phyloP scores from a whole-genome alignment of 805 yeast genomes.

The Candida lessepsii region DNA sequence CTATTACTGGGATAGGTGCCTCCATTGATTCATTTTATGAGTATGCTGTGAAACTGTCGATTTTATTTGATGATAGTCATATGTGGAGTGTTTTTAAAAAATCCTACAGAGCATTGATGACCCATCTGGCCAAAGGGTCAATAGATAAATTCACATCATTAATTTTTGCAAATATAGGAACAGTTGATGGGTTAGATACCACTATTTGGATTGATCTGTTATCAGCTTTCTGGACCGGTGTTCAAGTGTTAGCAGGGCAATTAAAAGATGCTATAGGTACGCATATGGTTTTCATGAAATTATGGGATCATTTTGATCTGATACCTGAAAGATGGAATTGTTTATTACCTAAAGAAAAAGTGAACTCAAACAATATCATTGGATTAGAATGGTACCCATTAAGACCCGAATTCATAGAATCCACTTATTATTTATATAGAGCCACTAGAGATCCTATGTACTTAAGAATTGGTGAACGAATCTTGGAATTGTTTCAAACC shows the following conservation, averaged over 20 bases:
- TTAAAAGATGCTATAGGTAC: conserved; percentile 59
- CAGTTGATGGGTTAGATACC: conserved; percentile 46
- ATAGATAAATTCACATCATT: conserved; percentile 25
- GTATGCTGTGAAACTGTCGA: conserved; percentile 74
- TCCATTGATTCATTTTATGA: conserved; percentile 90
- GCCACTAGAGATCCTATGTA: conserved; percentile 88
- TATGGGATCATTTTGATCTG: conserved; percentile 78
- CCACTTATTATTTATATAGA: conserved; percentile 76
- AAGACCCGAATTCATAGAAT: conserved; percentile 89
- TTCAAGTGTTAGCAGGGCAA: conserved; percentile 77
- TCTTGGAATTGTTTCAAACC: conserved; percentile 53
- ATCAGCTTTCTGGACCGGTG: conserved; percentile 86
- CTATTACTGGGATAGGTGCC: conserved; percentile 82
- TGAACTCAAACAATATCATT: conserved; percentile 23
- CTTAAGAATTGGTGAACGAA: conserved; percentile 67
- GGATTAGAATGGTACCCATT: conserved; percentile 87
- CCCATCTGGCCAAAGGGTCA: conserved; percentile 38
- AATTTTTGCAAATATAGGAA: conserved; percentile 58
- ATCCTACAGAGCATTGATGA: conserved; percentile 55
- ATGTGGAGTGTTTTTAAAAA: conserved; percentile 55
- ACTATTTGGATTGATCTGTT: conserved; percentile 81
- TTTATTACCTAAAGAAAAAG: conserved; percentile 13
- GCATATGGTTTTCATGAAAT: conserved; percentile 63
- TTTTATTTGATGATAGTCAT: conserved; percentile 62
- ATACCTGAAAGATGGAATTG: conserved; percentile 87